These are phyloP conservation scores for Fusarium buharicum DNA, from an alignment of 2,329 filamentous ascomycete species.

Conservation along the genomic window DNA sequence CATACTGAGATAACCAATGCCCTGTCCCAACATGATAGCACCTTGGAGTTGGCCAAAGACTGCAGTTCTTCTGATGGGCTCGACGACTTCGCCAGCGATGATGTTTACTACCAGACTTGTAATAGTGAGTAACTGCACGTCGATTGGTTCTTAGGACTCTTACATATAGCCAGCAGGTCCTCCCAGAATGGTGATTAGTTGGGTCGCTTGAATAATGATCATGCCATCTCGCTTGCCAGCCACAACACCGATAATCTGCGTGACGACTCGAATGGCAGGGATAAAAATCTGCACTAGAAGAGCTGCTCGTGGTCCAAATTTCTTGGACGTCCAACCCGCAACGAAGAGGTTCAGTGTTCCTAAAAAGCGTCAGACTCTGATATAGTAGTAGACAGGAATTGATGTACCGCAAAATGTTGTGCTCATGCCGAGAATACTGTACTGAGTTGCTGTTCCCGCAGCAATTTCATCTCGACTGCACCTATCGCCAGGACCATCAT, in stretches of 20 bases:
- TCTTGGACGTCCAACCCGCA: slow-evolving; percentile 73
- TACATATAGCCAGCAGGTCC: slow-evolving; percentile 74
- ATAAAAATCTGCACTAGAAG: slow-evolving; percentile 72
- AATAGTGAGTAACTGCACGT: not conserved
- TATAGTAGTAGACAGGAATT: rapidly evolving
- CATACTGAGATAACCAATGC: slow-evolving; percentile 69
- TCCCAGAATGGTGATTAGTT: slow-evolving; percentile 74
- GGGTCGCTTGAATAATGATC: slow-evolving; percentile 72
- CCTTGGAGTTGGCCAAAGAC: slow-evolving; percentile 74
- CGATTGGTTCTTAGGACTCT: not conserved
- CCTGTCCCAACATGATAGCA: slow-evolving; percentile 72
- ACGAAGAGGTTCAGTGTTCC: slow-evolving; percentile 63
- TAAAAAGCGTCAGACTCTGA: not conserved
- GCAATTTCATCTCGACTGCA: slow-evolving; percentile 72
- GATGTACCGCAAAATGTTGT: slow-evolving; percentile 71
- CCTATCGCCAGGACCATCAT: slow-evolving; percentile 59
- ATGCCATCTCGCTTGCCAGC: slow-evolving; percentile 72
- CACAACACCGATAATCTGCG: slow-evolving; percentile 73
- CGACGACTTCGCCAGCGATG: slow-evolving; percentile 72
- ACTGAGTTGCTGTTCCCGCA: slow-evolving; percentile 70
- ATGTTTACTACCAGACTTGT: slow-evolving; percentile 71
- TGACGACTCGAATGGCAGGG: slow-evolving; percentile 69
- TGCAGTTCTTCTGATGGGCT: slow-evolving; percentile 68
- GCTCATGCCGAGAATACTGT: slow-evolving; percentile 72
- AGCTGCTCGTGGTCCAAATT: slow-evolving; percentile 70